Conservation (phyloP, 2,329 filamentous ascomycete genomes). For the Tolypocladium tundrense region DNA sequence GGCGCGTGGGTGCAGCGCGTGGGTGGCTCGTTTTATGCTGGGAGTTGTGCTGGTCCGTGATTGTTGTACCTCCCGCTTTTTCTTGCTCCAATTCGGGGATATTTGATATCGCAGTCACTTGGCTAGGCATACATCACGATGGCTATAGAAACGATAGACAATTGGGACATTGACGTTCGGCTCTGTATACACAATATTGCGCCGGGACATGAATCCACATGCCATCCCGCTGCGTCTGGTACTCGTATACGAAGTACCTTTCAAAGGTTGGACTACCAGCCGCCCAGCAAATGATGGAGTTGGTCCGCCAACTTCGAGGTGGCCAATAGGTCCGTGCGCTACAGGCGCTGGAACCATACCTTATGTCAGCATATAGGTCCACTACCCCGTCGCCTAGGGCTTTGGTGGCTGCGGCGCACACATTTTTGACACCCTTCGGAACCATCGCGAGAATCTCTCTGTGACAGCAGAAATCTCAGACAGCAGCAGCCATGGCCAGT, state of each 20-base stretch:
- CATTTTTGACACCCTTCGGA: constrained; percentile 16
- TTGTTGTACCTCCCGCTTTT: neutral
- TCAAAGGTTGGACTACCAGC: no score
- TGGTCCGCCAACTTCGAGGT: no score
- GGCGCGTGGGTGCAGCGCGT: neutral
- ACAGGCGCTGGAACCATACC: no score
- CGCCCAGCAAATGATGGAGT: no score
- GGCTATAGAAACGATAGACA: neutral
- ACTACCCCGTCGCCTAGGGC: constrained; percentile 10
- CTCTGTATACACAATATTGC: neutral
- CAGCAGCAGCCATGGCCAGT: constrained; percentile 31
- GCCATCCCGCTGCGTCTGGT: neutral
- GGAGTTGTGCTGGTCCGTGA: neutral
- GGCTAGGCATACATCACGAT: neutral
- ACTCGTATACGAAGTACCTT: no score
- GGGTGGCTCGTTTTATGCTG: neutral
- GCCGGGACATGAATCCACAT: neutral
- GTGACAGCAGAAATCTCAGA: constrained; percentile 14
- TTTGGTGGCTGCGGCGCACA: constrained; percentile 14
- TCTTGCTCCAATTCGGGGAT: neutral
- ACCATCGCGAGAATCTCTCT: constrained; percentile 15
- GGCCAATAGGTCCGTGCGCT: no score
- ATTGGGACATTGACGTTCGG: neutral
- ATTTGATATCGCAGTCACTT: neutral
- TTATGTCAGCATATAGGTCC: constrained; percentile 1